Evolutionary conservation across 2,329 filamentous ascomycete genomes (phyloP), one percentile per base, ranked within the genome.

Genomic region (Aspergillus jensenii): DNA sequence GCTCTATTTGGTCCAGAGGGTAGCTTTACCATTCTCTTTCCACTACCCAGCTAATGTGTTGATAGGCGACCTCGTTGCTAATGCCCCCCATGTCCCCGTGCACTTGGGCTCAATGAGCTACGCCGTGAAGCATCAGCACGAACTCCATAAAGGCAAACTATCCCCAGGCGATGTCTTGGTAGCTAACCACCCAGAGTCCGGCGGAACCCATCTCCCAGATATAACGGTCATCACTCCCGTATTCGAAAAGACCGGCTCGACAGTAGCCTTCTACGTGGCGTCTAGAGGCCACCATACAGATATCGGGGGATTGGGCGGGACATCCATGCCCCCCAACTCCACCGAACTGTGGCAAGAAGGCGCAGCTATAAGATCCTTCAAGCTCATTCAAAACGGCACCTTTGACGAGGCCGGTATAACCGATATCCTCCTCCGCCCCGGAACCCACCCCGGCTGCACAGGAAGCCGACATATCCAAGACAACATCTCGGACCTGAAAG

Each of bases 71-170:
- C 79, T 93, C 1, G 90, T 93, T 1, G 77, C 77, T 6, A 79
- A 79, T 58, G 83, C 90, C n/a, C 90, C 90, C 0, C 90, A 95
- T 78, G 78, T 95, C 14, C 90, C 90, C 0, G 90, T 93, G 1
- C 90, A 93, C 70, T 78, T 95, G 12, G 90, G 90, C 31, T 91
- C 87, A 47, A 92, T 93, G 90, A 90, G 88, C n/a, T 93, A 90
- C 11, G 92, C 90, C 51, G 89, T 93, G 2, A 82, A 84, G 58
- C 89, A 89, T 46, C 90, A 93, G 75, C 88, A 90, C 4, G 83
- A 89, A 64, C 90, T 93, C 55, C 93, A 90, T 90, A 83, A 87
- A 66, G 90, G 89, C 7, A 90, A 88, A 63, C 78, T 95, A 49
- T 89, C 90, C 66, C 87, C 83, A 55, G 90, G 90, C 27, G 90